These are phyloP conservation scores for Scheffersomyces stipitis DNA, from an alignment of 805 yeast genomes.

Conservation along the genomic window DNA sequence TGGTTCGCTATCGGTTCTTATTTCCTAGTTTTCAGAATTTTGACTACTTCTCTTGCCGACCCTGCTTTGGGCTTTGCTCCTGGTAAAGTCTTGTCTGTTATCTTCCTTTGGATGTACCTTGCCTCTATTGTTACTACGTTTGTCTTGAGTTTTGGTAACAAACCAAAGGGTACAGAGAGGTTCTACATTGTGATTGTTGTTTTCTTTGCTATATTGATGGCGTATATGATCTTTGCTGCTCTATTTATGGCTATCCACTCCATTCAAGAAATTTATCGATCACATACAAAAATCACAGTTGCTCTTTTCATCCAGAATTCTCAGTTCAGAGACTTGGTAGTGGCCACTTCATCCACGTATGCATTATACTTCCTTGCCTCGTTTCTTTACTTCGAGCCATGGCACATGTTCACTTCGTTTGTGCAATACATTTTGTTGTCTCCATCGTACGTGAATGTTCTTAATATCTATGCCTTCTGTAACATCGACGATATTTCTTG, in stretches of 20 bases:
- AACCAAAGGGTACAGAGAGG: slow-evolving; percentile 60
- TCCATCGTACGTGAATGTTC: slow-evolving; percentile 54
- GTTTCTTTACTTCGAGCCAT: slow-evolving; percentile 60
- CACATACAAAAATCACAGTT: slow-evolving; percentile 43
- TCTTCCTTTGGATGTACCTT: slow-evolving; percentile 56
- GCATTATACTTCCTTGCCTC: slow-evolving; percentile 61
- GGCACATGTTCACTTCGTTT: slow-evolving; percentile 64
- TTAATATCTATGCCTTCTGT: slow-evolving; percentile 68
- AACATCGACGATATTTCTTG: slow-evolving; percentile 72
- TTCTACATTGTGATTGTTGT: slow-evolving; percentile 52
- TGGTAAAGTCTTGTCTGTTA: slow-evolving; percentile 48
- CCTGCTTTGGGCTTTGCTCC: slow-evolving; percentile 41
- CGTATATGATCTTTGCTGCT: slow-evolving; percentile 58
- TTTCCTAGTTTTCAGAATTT: slow-evolving; percentile 61
- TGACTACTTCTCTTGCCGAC: slow-evolving; percentile 51
- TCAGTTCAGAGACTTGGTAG: slow-evolving; percentile 49
- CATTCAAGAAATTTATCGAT: slow-evolving; percentile 32
- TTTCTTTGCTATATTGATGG: slow-evolving; percentile 61
- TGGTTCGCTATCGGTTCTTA: slow-evolving; percentile 68
- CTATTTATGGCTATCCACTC: slow-evolving; percentile 58
- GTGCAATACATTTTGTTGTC: slow-evolving; percentile 50
- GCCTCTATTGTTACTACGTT: slow-evolving; percentile 59
- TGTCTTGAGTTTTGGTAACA: slow-evolving; percentile 62
- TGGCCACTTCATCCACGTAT: slow-evolving; percentile 60
- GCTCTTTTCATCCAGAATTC: slow-evolving; percentile 46